A percentile compares a stretch with the other conserved stretches of the same genome.
Evolutionary conservation across 2,329 filamentous ascomycete species (phyloP).

Genomic region (Apiospora kogelbergensis): DNA sequence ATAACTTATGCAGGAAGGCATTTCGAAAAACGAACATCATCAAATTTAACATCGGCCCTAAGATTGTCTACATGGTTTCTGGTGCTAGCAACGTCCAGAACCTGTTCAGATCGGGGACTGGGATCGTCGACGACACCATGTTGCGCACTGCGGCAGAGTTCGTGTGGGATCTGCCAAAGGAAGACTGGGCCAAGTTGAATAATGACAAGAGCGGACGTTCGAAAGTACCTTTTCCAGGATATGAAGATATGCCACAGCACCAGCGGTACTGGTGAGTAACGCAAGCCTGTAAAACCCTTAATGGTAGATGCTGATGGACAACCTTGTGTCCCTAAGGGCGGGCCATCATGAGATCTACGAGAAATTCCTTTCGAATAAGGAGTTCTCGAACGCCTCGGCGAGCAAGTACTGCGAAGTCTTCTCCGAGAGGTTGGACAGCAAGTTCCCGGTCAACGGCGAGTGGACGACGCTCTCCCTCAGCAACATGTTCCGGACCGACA

Average conservation of each 20-base stretch:
- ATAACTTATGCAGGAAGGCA: background rate
- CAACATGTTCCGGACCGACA: conserved; percentile 20
- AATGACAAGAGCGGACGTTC: conserved; percentile 18
- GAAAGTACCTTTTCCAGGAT: conserved; percentile 18
- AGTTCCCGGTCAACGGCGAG: conserved; percentile 15
- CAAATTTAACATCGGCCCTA: conserved; percentile 15
- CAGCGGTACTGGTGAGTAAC: conserved; percentile 23
- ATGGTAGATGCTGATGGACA: background rate
- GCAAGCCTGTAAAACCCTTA: background rate
- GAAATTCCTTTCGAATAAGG: conserved; percentile 16
- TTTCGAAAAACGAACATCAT: conserved; percentile 11
- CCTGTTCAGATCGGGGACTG: conserved; percentile 13
- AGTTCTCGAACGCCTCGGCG: conserved; percentile 13
- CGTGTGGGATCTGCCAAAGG: conserved; percentile 16
- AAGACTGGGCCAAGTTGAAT: conserved; percentile 17
- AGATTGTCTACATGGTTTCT: conserved; percentile 15
- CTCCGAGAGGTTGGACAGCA: conserved; percentile 12
- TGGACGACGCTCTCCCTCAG: conserved; percentile 22
- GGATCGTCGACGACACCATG: conserved; percentile 13
- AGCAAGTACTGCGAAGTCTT: conserved; percentile 18
- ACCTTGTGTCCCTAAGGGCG: background rate
- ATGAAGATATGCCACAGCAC: conserved; percentile 15
- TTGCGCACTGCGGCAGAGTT: conserved; percentile 14
- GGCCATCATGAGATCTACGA: conserved; percentile 17
- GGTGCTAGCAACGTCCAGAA: conserved; percentile 19